Percentiles rank a stretch among this genome's conserved stretches.
Evolutionary conservation across 305 asterid species (phyloP).

Genomic region (Fraxinus sp.): DNA sequence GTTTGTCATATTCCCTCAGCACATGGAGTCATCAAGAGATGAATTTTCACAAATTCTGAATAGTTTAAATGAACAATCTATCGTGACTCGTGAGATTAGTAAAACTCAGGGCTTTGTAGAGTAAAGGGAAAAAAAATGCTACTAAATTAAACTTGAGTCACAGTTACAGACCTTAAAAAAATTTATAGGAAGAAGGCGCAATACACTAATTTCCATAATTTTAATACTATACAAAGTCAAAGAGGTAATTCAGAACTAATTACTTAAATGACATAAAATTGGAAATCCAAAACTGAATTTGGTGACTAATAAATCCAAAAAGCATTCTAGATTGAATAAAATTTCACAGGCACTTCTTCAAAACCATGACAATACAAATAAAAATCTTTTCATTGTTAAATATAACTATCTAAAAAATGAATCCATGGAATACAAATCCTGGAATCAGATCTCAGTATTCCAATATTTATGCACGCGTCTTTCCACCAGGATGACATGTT

Average conservation of each 20-base stretch:
- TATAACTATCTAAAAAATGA: constrained; percentile 13
- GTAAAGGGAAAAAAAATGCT: neutral
- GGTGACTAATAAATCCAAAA: constrained; percentile 10
- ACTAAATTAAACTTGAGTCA: neutral
- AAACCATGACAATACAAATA: neutral
- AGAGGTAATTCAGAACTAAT: constrained; percentile 7
- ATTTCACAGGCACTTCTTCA: neutral
- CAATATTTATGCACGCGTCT: neutral
- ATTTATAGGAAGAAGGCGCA: neutral
- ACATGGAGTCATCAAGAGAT: constrained; percentile 12
- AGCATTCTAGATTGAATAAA: constrained; percentile 20
- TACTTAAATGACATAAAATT: constrained; percentile 17
- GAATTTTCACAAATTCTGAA: neutral
- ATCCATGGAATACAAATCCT: constrained; percentile 19
- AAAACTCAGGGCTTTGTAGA: constrained; percentile 11
- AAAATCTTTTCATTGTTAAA: constrained; percentile 10
- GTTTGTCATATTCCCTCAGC: constrained; percentile 10
- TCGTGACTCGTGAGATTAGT: neutral
- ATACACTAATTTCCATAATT: neutral
- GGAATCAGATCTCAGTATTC: constrained; percentile 19
- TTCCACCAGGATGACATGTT: constrained; percentile 1
- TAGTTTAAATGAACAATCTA: neutral
- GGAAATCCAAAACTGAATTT: constrained; percentile 14
- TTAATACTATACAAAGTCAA: neutral
- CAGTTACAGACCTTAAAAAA: neutral